Evolutionary conservation across 2,329 filamentous ascomycete genomes (phyloP).

Genomic region (Knufia fluminis): DNA sequence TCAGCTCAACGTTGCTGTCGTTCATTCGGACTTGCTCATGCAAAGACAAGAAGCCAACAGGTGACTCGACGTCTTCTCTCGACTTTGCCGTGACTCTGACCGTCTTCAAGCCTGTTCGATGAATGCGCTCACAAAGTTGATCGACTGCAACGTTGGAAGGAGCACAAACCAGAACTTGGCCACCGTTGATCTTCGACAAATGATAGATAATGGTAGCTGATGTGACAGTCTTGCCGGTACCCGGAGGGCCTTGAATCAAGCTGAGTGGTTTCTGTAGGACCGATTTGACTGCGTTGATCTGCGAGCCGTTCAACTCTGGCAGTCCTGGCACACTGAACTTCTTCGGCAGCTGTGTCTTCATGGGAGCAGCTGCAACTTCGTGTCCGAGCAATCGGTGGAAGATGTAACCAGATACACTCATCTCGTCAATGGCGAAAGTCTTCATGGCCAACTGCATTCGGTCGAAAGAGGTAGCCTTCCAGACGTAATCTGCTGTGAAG

Average conservation of each 20-base stretch:
- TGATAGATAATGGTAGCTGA: constrained; percentile 99
- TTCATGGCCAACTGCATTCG: constrained; percentile 99
- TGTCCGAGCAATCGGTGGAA: constrained; percentile 95
- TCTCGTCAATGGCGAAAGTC: constrained; percentile 93
- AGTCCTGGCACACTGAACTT: constrained; percentile 94
- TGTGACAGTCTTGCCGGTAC: constrained; percentile 96
- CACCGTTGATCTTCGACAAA: constrained; percentile 85
- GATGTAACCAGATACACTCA: constrained; percentile 97
- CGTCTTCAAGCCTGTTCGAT: constrained; percentile 88
- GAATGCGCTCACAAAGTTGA: constrained; percentile 93
- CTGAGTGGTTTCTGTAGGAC: constrained; percentile 89
- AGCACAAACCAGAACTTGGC: constrained; percentile 90
- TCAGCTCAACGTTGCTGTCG: constrained; percentile 86
- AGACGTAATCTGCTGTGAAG: constrained; percentile 97
- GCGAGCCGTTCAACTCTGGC: constrained; percentile 88
- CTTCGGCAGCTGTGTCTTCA: constrained; percentile 92
- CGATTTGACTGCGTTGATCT: constrained; percentile 92
- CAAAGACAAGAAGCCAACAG: constrained; percentile 86
- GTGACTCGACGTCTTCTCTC: constrained; percentile 96
- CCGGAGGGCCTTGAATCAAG: constrained; percentile 91
- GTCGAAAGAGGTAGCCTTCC: constrained; percentile 98
- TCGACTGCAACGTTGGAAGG: constrained; percentile 98
- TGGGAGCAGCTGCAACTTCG: constrained; percentile 84
- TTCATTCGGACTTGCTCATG: constrained; percentile 98
- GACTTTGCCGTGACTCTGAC: constrained; percentile 98